Base-by-base conservation (phyloP, 2,329 filamentous ascomycete genomes). In the Stagonosporopsis vannaccii region DNA sequence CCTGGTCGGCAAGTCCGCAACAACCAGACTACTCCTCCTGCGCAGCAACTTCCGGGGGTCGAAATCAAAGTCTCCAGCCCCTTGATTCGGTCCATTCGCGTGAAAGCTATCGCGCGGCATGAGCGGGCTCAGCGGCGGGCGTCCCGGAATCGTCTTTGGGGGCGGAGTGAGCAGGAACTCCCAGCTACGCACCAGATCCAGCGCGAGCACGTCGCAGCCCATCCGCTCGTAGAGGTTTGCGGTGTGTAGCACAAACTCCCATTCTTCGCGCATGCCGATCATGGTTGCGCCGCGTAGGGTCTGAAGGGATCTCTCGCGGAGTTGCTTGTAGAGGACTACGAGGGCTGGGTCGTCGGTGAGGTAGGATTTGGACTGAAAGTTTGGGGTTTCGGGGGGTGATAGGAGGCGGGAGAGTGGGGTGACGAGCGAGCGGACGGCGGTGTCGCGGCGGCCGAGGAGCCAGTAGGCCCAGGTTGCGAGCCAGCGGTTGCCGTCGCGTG, bases 381-480 rank as follows among this genome's bases (percentile, higher is more conserved):
- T 89, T 0, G 89, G 87, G 0, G 86, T 86, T 53, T 83, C 83
- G 0, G 89, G 87, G 0, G 86, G 89, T 57, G 88, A 85, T 8
- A 95, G 78, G 1, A 97, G 82, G 0, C 85, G 87, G 60, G 90
- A 88, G 1, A 97, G 85, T 0, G 93, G 92, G 1, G 89, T 91
- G 65, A 96, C 89, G 3, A 99, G 80, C 6, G 90, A 87, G 48
- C 91, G 86, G 6, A 97, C 92, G 6, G 94, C 90, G 81, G 92
- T 90, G 63, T 96, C 90, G 58, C 88, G 86, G 60, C 90, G 85
- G 33, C 87, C 87, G 5, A 98, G 82, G 83, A 97, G 91, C 89
- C 92, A 96, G 72, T 97, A 97, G 2, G 91, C 91, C 95, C 95
- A 99, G 0, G 90, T 95, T 11, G 93, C 91, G 56, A 97, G 85